Conservation (phyloP, 179 eudicot genomes). For the Carnegiea gigantea region DNA sequence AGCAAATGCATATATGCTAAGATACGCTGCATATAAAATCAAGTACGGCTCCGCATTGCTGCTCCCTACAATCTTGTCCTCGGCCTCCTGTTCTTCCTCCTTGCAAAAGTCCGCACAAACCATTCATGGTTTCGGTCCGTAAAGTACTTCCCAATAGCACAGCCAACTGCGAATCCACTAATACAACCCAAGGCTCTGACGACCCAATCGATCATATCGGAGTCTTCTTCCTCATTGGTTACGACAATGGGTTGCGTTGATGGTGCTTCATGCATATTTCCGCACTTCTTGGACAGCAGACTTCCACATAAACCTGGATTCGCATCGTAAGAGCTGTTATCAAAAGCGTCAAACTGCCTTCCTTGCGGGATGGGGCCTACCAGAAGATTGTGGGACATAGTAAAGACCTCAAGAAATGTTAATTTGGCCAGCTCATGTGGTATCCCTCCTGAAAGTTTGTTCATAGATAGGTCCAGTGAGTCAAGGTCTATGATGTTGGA, state of each 20-base stretch:
- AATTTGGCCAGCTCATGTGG: conserved; percentile 22
- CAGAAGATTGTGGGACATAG: conserved; percentile 40
- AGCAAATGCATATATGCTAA: no score
- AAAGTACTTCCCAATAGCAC: neutral
- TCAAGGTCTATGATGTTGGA: conserved; percentile 34
- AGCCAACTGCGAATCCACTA: neutral
- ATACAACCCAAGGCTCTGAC: neutral
- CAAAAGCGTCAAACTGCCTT: neutral
- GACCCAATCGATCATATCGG: neutral
- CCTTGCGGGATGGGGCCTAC: conserved; percentile 40
- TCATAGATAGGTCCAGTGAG: conserved; percentile 38
- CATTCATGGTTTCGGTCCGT: neutral
- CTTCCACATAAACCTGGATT: neutral
- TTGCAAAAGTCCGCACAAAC: neutral
- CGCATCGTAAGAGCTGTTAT: neutral
- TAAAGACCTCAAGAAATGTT: conserved; percentile 30
- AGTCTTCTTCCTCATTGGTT: neutral
- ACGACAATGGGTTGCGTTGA: neutral
- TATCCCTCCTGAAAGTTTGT: conserved; percentile 33
- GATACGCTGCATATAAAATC: no score
- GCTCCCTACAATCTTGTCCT: neutral
- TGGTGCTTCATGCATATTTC: neutral
- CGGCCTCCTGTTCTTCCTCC: neutral
- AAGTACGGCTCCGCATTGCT: neutral
- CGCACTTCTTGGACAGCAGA: neutral